phyloP scores from a whole-genome alignment of 306 rosid genomes.

The Corylus americana region DNA sequence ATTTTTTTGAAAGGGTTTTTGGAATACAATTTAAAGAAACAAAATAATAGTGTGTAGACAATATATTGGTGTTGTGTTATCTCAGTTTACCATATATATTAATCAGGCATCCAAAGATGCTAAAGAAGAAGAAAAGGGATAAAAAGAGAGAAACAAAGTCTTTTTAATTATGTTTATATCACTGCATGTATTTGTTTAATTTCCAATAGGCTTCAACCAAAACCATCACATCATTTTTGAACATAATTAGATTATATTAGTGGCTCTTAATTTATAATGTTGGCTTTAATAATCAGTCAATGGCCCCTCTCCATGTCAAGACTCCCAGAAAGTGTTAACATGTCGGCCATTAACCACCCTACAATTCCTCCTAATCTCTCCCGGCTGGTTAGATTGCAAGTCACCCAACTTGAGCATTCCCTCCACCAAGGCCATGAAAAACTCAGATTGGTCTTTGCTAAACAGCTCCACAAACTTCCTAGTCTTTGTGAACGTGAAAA shows the following conservation, averaged over 20 bases:
- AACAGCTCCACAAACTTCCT: constrained; percentile 47
- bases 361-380: constrained; percentile 80
- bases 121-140: not conserved
- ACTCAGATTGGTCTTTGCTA: constrained; percentile 39
- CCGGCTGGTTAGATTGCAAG: constrained; percentile 58
- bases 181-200: not conserved
- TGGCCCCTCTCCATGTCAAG: not conserved
- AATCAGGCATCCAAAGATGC: too few relatives aligned
- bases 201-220: constrained; percentile 13
- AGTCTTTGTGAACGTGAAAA: constrained; percentile 49
- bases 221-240: not conserved
- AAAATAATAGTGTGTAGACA: not conserved
- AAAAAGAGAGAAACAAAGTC: not conserved
- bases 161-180: too few relatives aligned
- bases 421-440: constrained; percentile 61
- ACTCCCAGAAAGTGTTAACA: constrained; percentile 7
- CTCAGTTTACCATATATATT: not conserved
- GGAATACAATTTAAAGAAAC: not conserved
- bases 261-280: too few relatives aligned
- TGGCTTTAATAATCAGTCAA: not conserved
- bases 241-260: too few relatives aligned
- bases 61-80: not conserved
- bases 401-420: constrained; percentile 90
- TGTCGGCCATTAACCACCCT: constrained; percentile 51
- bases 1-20: not conserved